Conservation (phyloP, 2,329 filamentous ascomycete genomes). For the Tolypocladium ophioglossoides region DNA sequence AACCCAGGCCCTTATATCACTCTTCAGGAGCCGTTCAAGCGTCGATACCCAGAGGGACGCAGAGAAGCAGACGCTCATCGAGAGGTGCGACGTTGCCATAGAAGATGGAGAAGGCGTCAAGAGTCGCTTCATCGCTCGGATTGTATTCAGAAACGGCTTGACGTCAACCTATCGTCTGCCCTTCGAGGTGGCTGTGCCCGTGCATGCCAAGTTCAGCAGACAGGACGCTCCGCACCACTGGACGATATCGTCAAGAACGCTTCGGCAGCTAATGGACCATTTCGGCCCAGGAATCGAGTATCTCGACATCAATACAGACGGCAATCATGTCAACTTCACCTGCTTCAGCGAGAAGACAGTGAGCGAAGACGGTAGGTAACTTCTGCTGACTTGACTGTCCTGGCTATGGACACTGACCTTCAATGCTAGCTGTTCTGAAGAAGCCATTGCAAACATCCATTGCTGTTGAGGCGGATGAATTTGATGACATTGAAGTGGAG, state of each 20-base stretch:
- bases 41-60: constrained; percentile 45
- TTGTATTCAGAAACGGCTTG: constrained; percentile 64
- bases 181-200: constrained; percentile 63
- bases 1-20: constrained; percentile 52
- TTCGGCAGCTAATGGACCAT: constrained; percentile 69
- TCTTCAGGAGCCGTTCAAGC: constrained; percentile 57
- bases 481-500: constrained; percentile 63
- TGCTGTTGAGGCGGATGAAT: constrained; percentile 64
- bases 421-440: constrained; percentile 58
- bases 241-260: constrained; percentile 59
- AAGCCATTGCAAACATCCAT: constrained; percentile 75
- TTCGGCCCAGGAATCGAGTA: constrained; percentile 74
- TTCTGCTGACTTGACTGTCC: background rate
- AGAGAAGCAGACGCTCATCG: constrained; percentile 59
- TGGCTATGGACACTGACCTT: constrained; percentile 6
- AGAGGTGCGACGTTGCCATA: constrained; percentile 63
- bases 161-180: constrained; percentile 68
- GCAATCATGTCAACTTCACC: constrained; percentile 65
- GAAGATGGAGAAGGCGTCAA: constrained; percentile 61
- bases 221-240: constrained; percentile 57
- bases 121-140: constrained; percentile 64
- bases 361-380: constrained; percentile 39
- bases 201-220: constrained; percentile 65
- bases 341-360: constrained; percentile 74
- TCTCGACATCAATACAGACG: constrained; percentile 66